Conservation (phyloP, 257 asterid genomes). For the Jacaranda copaia region DNA sequence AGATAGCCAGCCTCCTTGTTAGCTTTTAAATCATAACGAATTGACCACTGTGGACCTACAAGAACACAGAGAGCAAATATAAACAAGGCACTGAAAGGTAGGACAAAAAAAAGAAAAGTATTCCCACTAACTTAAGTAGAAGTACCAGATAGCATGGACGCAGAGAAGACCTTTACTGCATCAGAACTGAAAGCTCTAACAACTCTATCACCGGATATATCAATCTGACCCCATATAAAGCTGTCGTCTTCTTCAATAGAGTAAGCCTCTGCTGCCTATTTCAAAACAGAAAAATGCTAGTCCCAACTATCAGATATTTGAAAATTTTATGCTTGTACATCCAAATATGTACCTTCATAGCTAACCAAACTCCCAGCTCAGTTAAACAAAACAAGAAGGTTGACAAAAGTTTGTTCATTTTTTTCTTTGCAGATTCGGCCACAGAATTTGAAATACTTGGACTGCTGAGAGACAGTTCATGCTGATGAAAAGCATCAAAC, state of each 20-base stretch:
- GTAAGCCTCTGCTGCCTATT: slow-evolving; percentile 75
- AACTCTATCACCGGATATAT: slow-evolving; percentile 49
- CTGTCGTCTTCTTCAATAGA: slow-evolving; percentile 46
- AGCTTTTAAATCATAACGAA: slow-evolving; percentile 39
- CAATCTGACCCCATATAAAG: slow-evolving; percentile 54
- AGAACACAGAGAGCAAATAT: slow-evolving; percentile 21
- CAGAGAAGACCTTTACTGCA: slow-evolving; percentile 54
- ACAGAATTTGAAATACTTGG: slow-evolving; percentile 42
- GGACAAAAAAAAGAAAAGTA: background rate
- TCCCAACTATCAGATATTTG: background rate
- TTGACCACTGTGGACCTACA: slow-evolving; percentile 52
- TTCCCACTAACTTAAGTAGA: slow-evolving; percentile 4
- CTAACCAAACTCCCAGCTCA: slow-evolving; percentile 82
- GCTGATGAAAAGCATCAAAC: slow-evolving; percentile 48
- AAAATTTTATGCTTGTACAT: background rate
- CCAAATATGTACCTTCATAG: slow-evolving; percentile 65
- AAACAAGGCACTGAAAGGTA: slow-evolving; percentile 8
- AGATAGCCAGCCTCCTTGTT: slow-evolving; percentile 60
- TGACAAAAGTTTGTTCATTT: slow-evolving; percentile 45
- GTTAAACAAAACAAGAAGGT: slow-evolving; percentile 62
- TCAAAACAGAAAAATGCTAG: slow-evolving; percentile 19
- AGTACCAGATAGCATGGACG: slow-evolving; percentile 63
- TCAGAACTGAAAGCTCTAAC: slow-evolving; percentile 58
- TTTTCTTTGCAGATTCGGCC: slow-evolving; percentile 52
- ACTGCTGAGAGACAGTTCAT: slow-evolving; percentile 38